These are phyloP conservation scores for Camellia japonica DNA, from an alignment of 148 eudicot species.

Conservation along the genomic window DNA sequence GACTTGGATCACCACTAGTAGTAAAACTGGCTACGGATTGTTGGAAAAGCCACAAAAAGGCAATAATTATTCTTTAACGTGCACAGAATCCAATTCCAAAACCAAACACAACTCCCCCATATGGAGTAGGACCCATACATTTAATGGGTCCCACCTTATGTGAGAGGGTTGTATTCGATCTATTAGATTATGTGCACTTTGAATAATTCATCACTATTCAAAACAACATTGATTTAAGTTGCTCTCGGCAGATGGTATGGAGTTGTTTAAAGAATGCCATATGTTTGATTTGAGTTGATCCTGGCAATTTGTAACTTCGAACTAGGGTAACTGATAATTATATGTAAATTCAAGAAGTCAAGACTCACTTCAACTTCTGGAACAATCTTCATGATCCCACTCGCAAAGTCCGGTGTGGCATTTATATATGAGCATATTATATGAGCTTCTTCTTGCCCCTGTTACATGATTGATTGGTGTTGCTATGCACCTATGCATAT, in stretches of 20 bases:
- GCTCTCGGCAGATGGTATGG: neutral
- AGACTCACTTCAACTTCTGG: constrained; percentile 96
- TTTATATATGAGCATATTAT: constrained; percentile 44
- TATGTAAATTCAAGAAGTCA: constrained; percentile 5
- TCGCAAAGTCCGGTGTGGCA: constrained; percentile 69
- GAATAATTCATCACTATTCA: too few relatives aligned
- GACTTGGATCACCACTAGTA: neutral
- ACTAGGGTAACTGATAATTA: neutral
- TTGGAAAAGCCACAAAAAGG: constrained; percentile 10
- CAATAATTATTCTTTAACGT: neutral
- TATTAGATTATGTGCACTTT: too few relatives aligned
- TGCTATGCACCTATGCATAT: neutral
- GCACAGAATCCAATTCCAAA: too few relatives aligned
- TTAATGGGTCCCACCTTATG: too few relatives aligned
- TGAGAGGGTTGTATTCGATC: too few relatives aligned
- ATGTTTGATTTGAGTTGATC: neutral
- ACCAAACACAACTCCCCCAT: too few relatives aligned
- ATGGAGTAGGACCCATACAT: too few relatives aligned
- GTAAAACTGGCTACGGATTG: neutral
- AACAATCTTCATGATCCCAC: constrained; percentile 96
- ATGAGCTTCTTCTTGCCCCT: constrained; percentile 40
- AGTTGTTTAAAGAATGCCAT: neutral
- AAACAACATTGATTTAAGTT: neutral
- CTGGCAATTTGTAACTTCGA: neutral
- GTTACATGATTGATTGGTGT: constrained; percentile 10